Evolutionary conservation across 352 stramenopile genomes (phyloP), one percentile per base, ranked within the genome.

Genomic region (Sclerospora graminicola): DNA sequence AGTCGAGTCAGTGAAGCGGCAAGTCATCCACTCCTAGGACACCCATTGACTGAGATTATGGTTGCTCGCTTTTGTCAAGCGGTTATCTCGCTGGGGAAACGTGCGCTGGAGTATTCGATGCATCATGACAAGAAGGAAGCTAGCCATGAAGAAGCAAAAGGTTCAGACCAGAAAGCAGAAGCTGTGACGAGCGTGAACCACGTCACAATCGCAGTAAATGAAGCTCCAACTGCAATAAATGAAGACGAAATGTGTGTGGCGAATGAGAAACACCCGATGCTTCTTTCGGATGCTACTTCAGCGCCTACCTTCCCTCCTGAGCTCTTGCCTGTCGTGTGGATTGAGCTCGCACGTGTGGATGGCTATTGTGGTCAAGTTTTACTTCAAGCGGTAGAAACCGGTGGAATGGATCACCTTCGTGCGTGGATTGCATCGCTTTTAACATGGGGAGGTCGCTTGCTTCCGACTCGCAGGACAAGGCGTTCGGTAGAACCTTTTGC

Each of bases 291-390:
- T 15, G 15, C 4, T 11, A 51, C 38, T 41, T 42, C 33, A 27
- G 35, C 23, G 26, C 26, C 43, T 30, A 39, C 39, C 29, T 14
- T 55, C 60, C 37, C 54, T 19, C 46, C 43, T 0, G 75, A 90
- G 41, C 38, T 90, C 5, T 41, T 93, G 11, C 69, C 77, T 0
- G 60, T 84, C n/a, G 47, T 89, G 15, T 93, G 81, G 81, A 93
- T 89, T 71, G 64, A 84, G 9, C 45, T 90, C 5, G 81, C 79
- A 15, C 80, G 71, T 15, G 27, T 90, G 33, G 81, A 93, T 21
- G 81, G 78, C 2, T 86, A 89, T 35, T 93, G 81, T 21, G 81
- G 81, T 0, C 78, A 93, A 39, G 81, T 70, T 29, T 63, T 93
- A 14, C 62, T 89, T 8, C 71, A 93, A 34, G 81, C 81, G 14